phyloP scores from a whole-genome alignment of 345 rosid genomes.

The Salix brachista region DNA sequence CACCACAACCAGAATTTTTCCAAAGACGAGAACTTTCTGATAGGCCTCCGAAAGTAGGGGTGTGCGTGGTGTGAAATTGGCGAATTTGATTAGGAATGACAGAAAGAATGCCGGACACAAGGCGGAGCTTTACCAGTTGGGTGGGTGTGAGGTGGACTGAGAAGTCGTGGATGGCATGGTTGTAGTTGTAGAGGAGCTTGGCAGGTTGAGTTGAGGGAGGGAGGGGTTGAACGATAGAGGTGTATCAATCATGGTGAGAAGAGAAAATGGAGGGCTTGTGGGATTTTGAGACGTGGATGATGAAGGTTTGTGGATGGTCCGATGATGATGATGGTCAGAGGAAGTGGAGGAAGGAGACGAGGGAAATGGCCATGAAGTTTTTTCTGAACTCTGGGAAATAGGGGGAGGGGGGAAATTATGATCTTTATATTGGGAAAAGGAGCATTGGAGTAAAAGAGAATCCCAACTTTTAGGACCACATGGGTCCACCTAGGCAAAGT shows the following conservation, averaged over 20 bases:
- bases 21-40: slow-evolving; percentile 57
- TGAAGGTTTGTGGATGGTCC: slow-evolving; percentile 42
- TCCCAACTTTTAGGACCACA: too few relatives aligned
- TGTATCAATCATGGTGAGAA: too few relatives aligned
- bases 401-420: neutral
- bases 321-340: slow-evolving; percentile 17
- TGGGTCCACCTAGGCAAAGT: neutral
- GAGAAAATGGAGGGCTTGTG: too few relatives aligned
- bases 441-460: too few relatives aligned
- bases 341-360: slow-evolving; percentile 21
- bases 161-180: slow-evolving; percentile 60
- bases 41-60: slow-evolving; percentile 72
- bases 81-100: slow-evolving; percentile 64
- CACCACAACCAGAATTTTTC: slow-evolving; percentile 57
- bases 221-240: too few relatives aligned
- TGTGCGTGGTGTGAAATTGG: slow-evolving; percentile 74
- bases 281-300: slow-evolving; percentile 27
- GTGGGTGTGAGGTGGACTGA: slow-evolving; percentile 59
- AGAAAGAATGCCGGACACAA: slow-evolving; percentile 52
- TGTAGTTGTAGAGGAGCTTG: slow-evolving; percentile 30
- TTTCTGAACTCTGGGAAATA: slow-evolving; percentile 16
- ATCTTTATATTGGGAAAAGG: too few relatives aligned
- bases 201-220: too few relatives aligned
- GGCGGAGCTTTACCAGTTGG: slow-evolving; percentile 45
- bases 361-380: slow-evolving; percentile 18